Conservation (phyloP, 257 asterid genomes). For the Misopates orontium region DNA sequence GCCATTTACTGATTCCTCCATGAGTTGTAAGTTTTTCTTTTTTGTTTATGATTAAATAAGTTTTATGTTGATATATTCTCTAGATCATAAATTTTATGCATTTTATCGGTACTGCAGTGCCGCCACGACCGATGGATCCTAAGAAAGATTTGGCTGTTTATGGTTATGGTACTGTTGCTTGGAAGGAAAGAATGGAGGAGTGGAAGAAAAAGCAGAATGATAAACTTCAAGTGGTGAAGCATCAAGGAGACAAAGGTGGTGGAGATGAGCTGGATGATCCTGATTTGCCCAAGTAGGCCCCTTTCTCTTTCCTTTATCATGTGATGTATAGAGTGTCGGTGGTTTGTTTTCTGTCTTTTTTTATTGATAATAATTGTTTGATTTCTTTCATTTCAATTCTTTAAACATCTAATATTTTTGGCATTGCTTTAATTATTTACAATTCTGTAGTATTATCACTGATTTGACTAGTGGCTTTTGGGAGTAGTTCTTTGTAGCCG, state of each 20-base stretch:
- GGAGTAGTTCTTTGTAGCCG: too few relatives aligned
- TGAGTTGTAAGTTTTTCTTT: constrained; percentile 54
- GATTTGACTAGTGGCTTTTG: too few relatives aligned
- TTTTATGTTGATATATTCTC: constrained; percentile 1
- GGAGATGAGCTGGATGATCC: constrained; percentile 89
- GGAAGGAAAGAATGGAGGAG: constrained; percentile 99
- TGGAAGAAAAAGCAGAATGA: constrained; percentile 95
- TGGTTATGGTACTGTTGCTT: constrained; percentile 95
- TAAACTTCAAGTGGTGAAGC: constrained; percentile 88
- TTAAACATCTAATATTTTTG: too few relatives aligned
- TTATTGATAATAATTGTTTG: too few relatives aligned
- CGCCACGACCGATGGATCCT: constrained; percentile 97
- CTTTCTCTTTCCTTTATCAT: constrained; percentile 29
- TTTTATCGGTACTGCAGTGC: constrained; percentile 48
- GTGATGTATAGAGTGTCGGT: constrained; percentile 41
- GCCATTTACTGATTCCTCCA: constrained; percentile 69
- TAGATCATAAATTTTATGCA: constrained; percentile 18
- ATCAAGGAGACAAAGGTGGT: constrained; percentile 69
- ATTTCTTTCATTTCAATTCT: too few relatives aligned
- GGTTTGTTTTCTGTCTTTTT: background rate
- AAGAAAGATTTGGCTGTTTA: constrained; percentile 93
- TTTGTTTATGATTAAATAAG: background rate
- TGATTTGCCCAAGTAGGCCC: constrained; percentile 87
- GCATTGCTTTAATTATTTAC: too few relatives aligned
- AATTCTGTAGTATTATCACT: too few relatives aligned